These are phyloP conservation scores for Diversispora eburnea DNA, from an alignment of 192 early-diverging fungal genomes.

Conservation along the genomic window DNA sequence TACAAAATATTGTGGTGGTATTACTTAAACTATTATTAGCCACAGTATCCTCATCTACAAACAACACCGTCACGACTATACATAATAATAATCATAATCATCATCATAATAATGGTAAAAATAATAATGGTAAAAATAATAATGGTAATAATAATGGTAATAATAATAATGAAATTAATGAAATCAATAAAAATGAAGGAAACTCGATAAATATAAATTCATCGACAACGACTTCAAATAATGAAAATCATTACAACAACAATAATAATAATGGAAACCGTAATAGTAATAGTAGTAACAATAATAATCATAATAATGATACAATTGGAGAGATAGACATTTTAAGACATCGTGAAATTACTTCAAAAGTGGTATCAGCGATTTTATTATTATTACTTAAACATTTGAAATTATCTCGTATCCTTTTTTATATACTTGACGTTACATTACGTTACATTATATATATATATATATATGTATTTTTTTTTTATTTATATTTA, in stretches of 20 bases:
- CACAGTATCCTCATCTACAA: conserved; percentile 37
- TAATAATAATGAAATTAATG: too few relatives aligned
- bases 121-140: too few relatives aligned
- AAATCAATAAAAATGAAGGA: too few relatives aligned
- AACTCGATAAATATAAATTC: too few relatives aligned
- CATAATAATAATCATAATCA: too few relatives aligned
- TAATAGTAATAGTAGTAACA: conserved; percentile 28
- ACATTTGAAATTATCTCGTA: conserved; percentile 63
- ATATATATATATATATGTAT: too few relatives aligned
- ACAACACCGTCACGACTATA: conserved; percentile 28
- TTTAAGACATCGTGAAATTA: conserved; percentile 65
- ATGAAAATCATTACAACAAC: neutral
- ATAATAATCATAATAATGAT: conserved; percentile 16
- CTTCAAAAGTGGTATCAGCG: conserved; percentile 65
- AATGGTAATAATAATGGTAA: too few relatives aligned
- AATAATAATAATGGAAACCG: too few relatives aligned
- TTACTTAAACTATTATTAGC: conserved; percentile 51
- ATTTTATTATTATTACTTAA: conserved; percentile 66
- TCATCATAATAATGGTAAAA: too few relatives aligned
- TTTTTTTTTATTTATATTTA: too few relatives aligned
- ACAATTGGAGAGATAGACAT: conserved; percentile 49
- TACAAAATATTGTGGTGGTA: conserved; percentile 54
- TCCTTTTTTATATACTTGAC: conserved; percentile 18
- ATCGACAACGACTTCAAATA: too few relatives aligned
- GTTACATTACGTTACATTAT: too few relatives aligned